These are phyloP conservation scores for Rhodotorula graminis DNA, from an alignment of 768 basidiomycete genomes.

Conservation along the genomic window DNA sequence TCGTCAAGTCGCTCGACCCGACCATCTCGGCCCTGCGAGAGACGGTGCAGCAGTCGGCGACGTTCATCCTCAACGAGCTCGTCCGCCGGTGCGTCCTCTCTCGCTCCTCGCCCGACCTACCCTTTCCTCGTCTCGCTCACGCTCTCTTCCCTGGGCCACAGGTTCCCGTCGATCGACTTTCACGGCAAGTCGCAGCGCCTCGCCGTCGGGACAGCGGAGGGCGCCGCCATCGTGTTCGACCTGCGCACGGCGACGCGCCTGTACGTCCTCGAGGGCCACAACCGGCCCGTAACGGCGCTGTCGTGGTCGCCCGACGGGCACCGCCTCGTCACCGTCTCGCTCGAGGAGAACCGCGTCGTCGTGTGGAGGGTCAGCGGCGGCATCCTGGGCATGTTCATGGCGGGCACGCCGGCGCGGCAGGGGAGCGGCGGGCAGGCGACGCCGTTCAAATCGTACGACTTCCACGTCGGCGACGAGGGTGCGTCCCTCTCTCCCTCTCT, in stretches of 20 bases:
- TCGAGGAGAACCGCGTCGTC: constrained; percentile 75
- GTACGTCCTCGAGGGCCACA: constrained; percentile 90
- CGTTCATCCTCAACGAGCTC: constrained; percentile 89
- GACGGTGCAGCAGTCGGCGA: constrained; percentile 81
- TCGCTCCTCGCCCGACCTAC: neutral
- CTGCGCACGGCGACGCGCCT: constrained; percentile 90
- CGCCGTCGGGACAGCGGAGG: constrained; percentile 89
- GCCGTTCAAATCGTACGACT: constrained; percentile 84
- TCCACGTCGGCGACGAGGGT: constrained; percentile 82
- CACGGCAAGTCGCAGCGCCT: constrained; percentile 79
- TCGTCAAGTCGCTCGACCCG: constrained; percentile 93
- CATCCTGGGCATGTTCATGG: constrained; percentile 75
- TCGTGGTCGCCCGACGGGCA: constrained; percentile 92
- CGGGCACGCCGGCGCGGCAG: constrained; percentile 82
- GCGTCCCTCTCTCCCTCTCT: constrained; percentile 41
- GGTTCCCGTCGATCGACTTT: constrained; percentile 78
- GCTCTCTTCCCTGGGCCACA: neutral
- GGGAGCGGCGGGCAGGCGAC: constrained; percentile 59
- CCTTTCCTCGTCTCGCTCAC: constrained; percentile 41
- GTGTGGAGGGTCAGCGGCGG: constrained; percentile 96
- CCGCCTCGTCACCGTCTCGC: constrained; percentile 75
- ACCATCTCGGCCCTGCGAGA: constrained; percentile 66
- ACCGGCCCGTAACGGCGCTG: constrained; percentile 63
- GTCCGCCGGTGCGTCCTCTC: constrained; percentile 69
- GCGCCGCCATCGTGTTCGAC: constrained; percentile 92